A percentile compares a stretch with the other conserved stretches of the same genome.
phyloP scores from a whole-genome alignment of 495 filamentous ascomycete species.

The Hypoxylon lenormandii region DNA sequence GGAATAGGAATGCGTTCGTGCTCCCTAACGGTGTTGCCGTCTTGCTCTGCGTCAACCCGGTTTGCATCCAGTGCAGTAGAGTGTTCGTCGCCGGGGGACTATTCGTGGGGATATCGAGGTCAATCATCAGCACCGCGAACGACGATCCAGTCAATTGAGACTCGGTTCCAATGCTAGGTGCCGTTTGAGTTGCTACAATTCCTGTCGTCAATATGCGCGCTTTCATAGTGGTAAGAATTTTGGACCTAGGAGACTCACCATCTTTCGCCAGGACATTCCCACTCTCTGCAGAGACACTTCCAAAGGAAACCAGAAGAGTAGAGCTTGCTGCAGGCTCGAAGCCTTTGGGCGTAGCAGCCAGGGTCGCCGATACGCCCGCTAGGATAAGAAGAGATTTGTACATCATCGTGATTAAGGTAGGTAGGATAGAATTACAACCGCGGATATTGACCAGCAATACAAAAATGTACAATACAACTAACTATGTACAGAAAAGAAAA shows the following conservation, averaged over 20 bases:
- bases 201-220: constrained; percentile 16
- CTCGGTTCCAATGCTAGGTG: constrained; percentile 50
- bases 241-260: constrained; percentile 38
- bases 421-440: constrained; percentile 16
- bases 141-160: constrained; percentile 51
- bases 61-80: constrained; percentile 60
- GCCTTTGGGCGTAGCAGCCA: constrained; percentile 55
- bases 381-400: constrained; percentile 49
- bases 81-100: constrained; percentile 53
- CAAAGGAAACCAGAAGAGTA: constrained; percentile 55
- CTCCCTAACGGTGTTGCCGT: constrained; percentile 48
- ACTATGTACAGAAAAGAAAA: not conserved
- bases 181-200: constrained; percentile 37
- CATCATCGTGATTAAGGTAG: constrained; percentile 48
- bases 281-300: constrained; percentile 45
- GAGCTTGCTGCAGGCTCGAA: constrained; percentile 51
- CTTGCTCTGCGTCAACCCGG: constrained; percentile 53
- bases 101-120: constrained; percentile 60
- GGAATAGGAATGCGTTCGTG: constrained; percentile 50
- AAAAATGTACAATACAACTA: constrained; percentile 8
- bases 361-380: constrained; percentile 44
- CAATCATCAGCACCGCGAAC: constrained; percentile 56
- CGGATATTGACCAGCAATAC: constrained; percentile 44
- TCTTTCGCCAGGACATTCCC: constrained; percentile 52
- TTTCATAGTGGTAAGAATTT: not conserved